phyloP scores from a whole-genome alignment of 345 rosid species.

The Acer yangbiense region DNA sequence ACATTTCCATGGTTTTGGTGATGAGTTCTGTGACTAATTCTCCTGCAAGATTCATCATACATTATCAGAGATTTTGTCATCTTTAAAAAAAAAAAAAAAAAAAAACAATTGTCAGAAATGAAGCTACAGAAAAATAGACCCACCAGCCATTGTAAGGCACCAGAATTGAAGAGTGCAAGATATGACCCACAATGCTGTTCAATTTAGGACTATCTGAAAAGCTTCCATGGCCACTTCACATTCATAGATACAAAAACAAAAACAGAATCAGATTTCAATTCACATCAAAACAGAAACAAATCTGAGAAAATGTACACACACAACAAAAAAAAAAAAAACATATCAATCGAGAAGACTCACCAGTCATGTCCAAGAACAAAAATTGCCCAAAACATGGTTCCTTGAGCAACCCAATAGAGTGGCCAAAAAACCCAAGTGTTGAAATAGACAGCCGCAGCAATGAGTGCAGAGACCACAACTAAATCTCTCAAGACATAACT shows the following conservation, averaged over 20 bases:
- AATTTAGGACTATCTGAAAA: slow-evolving; percentile 62
- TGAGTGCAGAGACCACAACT: slow-evolving; percentile 44
- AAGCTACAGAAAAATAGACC: slow-evolving; percentile 4
- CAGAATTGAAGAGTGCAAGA: slow-evolving; percentile 75
- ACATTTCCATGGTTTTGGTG: slow-evolving; percentile 91
- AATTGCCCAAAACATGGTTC: slow-evolving; percentile 87
- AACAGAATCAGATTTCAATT: slow-evolving; percentile 17
- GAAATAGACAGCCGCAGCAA: slow-evolving; percentile 46
- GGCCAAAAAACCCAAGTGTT: slow-evolving; percentile 65
- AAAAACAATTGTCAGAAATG: too few species aligned
- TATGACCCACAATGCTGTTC: slow-evolving; percentile 65
- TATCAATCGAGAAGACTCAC: slow-evolving; percentile 28
- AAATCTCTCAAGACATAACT: slow-evolving; percentile 71
- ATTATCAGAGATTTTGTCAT: neutral
- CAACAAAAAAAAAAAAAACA: neutral
- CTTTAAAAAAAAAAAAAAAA: too few species aligned
- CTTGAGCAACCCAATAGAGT: slow-evolving; percentile 72
- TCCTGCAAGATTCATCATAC: slow-evolving; percentile 41
- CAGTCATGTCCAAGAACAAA: slow-evolving; percentile 95
- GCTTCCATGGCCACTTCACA: slow-evolving; percentile 82
- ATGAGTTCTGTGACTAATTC: slow-evolving; percentile 87
- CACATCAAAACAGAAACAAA: neutral
- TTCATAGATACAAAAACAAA: slow-evolving; percentile 24
- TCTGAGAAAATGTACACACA: neutral
- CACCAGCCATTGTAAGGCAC: slow-evolving; percentile 95